Evolutionary conservation across 176 grass and related monocot genomes (phyloP).

Genomic region (Carex parvula): DNA sequence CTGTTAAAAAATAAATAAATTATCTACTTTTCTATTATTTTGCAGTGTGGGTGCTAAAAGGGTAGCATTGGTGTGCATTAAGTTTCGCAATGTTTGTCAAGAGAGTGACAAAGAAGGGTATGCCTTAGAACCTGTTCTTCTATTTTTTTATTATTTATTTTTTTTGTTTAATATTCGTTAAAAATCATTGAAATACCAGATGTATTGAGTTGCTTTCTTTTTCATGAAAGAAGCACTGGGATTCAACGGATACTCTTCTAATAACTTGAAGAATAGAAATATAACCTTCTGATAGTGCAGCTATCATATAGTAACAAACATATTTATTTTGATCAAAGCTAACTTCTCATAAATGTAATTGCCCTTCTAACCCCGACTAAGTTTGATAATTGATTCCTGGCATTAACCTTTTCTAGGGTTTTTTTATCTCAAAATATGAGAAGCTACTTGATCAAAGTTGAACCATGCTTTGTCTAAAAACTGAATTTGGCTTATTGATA

Average conservation of each 20-base stretch:
- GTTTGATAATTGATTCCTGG: neutral
- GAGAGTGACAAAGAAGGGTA: conserved; percentile 60
- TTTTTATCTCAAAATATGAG: neutral
- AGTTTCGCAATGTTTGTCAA: conserved; percentile 50
- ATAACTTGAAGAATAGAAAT: neutral
- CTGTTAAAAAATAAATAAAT: neutral
- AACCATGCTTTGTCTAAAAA: neutral
- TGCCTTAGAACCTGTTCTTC: neutral
- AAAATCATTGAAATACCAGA: neutral
- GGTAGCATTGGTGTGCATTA: conserved; percentile 51
- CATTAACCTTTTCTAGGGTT: neutral
- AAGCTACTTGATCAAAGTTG: neutral
- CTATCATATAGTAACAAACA: neutral
- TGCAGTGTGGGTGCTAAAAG: conserved; percentile 77
- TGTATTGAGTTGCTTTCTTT: neutral
- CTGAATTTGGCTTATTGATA: neutral
- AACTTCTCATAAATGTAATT: neutral
- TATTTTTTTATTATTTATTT: neutral
- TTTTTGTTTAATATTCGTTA: neutral
- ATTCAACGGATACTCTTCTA: neutral
- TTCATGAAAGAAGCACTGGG: no score
- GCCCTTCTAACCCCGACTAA: neutral
- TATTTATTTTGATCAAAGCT: neutral
- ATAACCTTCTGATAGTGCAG: neutral
- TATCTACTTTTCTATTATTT: conserved; percentile 20